phyloP scores from a whole-genome alignment of 352 stramenopile genomes.

The Elongisporangium anandrum region DNA sequence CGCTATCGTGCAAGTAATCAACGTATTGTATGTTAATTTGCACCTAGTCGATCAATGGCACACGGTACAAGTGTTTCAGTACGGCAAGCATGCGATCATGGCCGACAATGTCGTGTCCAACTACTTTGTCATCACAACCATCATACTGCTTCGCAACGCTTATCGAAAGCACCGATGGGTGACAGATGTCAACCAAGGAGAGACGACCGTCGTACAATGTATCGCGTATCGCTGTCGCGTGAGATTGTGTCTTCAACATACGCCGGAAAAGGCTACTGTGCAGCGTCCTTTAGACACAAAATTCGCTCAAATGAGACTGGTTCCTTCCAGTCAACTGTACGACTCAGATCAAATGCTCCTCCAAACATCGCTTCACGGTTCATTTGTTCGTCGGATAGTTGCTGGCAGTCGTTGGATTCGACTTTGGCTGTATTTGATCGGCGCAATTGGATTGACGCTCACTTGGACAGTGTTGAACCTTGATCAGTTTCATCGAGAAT shows the following conservation, averaged over 20 bases:
- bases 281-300: too few relatives aligned
- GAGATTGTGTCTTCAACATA: neutral
- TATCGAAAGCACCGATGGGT: constrained; percentile 8
- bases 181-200: neutral
- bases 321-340: neutral
- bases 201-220: constrained; percentile 2
- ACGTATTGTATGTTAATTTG: neutral
- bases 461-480: too few relatives aligned
- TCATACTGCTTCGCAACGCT: constrained; percentile 14
- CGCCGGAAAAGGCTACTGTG: neutral
- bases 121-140: constrained; percentile 1
- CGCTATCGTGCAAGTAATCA: neutral
- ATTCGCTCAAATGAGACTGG: neutral
- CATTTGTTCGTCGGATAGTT: neutral
- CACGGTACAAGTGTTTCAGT: neutral
- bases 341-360: neutral
- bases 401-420: neutral
- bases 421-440: neutral
- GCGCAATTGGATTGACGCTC: too few relatives aligned
- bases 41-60: neutral
- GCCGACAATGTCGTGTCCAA: constrained; percentile 17
- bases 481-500: too few relatives aligned
- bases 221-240: constrained; percentile 6
- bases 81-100: constrained; percentile 4
- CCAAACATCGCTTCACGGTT: neutral